Conservation (phyloP, 1,284 basidiomycete species). For the Coriolopsis trogii region DNA sequence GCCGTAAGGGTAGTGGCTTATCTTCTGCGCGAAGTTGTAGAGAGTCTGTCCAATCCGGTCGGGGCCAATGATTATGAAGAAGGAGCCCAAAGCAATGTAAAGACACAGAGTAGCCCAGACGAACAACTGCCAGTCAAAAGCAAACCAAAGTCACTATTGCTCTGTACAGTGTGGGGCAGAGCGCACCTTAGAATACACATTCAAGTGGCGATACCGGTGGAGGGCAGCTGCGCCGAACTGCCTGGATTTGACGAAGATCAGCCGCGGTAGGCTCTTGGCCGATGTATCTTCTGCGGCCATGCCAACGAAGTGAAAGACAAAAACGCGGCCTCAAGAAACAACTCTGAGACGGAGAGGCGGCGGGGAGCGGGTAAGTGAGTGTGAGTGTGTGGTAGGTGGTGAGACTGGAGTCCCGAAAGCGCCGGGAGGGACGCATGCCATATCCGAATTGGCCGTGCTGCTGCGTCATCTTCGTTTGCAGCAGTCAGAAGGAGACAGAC, state of each 20-base stretch:
- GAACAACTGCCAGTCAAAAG: slow-evolving; percentile 37
- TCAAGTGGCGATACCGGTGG: slow-evolving; percentile 49
- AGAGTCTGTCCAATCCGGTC: slow-evolving; percentile 67
- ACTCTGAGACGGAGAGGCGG: slow-evolving; percentile 1
- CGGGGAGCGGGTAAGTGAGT: too few species aligned
- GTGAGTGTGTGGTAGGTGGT: not conserved
- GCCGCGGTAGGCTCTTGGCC: not conserved
- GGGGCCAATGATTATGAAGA: slow-evolving; percentile 60
- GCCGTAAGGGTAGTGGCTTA: slow-evolving; percentile 63
- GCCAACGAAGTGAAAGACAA: too few species aligned
- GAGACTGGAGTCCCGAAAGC: slow-evolving; percentile 1
- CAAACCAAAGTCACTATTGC: not conserved
- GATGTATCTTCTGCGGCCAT: slow-evolving; percentile 8
- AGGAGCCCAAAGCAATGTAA: slow-evolving; percentile 45
- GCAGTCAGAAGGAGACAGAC: too few species aligned
- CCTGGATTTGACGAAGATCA: slow-evolving; percentile 27
- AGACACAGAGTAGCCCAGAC: slow-evolving; percentile 49
- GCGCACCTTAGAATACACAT: slow-evolving; percentile 52
- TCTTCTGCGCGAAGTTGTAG: slow-evolving; percentile 67
- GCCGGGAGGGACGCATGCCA: not conserved
- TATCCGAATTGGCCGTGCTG: not conserved
- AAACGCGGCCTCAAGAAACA: not conserved
- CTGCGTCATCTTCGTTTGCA: too few species aligned
- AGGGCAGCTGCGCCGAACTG: slow-evolving; percentile 35
- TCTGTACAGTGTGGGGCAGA: not conserved